Evolutionary conservation across 768 basidiomycete genomes (phyloP).

Genomic region (Rhodotorula diobovata): DNA sequence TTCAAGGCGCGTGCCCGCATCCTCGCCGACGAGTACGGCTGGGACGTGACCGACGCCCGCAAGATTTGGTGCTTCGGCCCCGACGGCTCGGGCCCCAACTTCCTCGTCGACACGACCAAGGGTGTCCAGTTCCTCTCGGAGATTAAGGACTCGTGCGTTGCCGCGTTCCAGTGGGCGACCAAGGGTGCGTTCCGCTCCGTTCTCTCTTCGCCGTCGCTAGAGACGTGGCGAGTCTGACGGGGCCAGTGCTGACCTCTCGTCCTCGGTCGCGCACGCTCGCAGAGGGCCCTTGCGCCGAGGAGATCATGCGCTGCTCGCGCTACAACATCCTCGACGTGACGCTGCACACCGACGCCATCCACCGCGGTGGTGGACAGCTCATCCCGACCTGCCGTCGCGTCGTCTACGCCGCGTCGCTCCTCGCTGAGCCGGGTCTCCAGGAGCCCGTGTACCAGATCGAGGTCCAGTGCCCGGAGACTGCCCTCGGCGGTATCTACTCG

Average conservation of each 20-base stretch:
- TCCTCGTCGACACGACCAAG: slow-evolving; percentile 97
- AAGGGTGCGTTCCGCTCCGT: slow-evolving; percentile 66
- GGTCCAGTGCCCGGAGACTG: slow-evolving; percentile 95
- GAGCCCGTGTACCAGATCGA: slow-evolving; percentile 90
- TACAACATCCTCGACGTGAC: slow-evolving; percentile 64
- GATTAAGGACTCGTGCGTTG: slow-evolving; percentile 99
- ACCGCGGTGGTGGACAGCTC: slow-evolving; percentile 97
- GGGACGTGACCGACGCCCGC: slow-evolving; percentile 98
- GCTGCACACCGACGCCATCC: slow-evolving; percentile 96
- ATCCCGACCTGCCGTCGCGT: slow-evolving; percentile 96
- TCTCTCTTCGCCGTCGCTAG: background rate
- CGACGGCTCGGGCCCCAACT: slow-evolving; percentile 92
- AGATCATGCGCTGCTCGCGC: slow-evolving; percentile 98
- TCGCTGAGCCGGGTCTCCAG: slow-evolving; percentile 85
- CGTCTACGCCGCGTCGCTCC: slow-evolving; percentile 88
- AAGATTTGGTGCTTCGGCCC: slow-evolving; percentile 99
- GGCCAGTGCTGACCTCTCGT: too few relatives aligned
- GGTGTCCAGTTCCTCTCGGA: slow-evolving; percentile 89
- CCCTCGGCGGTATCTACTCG: slow-evolving; percentile 95
- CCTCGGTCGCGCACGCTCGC: background rate
- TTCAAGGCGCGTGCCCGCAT: slow-evolving; percentile 92
- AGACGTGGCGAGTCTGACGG: too few relatives aligned
- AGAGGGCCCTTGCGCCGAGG: slow-evolving; percentile 70
- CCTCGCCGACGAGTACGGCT: slow-evolving; percentile 91
- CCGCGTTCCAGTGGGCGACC: slow-evolving; percentile 98